These are phyloP conservation scores for Amylocarpus encephaloides DNA, from an alignment of 2,329 filamentous ascomycete genomes.

Conservation along the genomic window DNA sequence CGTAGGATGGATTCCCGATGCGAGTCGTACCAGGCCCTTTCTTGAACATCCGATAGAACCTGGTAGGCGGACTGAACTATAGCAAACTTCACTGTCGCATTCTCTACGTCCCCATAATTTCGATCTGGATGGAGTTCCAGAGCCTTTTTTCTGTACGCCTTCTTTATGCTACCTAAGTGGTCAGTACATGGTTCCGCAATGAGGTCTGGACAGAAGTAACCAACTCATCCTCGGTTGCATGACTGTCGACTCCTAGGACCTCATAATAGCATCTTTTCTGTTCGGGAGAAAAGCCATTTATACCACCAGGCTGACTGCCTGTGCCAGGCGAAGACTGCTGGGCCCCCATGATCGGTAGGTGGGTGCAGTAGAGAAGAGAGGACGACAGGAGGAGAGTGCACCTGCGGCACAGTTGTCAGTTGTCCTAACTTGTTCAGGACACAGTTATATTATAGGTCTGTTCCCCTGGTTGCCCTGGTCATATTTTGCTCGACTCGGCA, in stretches of 20 bases:
- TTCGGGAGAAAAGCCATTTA: constrained; percentile 6
- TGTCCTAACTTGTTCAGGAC: too few species aligned
- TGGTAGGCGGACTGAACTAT: constrained; percentile 92
- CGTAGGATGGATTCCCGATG: constrained; percentile 80
- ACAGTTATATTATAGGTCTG: too few species aligned
- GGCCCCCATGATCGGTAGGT: constrained; percentile 21
- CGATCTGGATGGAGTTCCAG: constrained; percentile 92
- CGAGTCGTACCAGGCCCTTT: constrained; percentile 95
- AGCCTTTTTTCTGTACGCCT: constrained; percentile 83
- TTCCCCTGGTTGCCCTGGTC: too few species aligned
- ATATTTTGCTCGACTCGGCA: too few species aligned
- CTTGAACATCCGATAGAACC: constrained; percentile 90
- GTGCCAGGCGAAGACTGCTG: constrained; percentile 23
- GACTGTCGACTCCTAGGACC: constrained; percentile 65
- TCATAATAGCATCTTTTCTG: constrained; percentile 78
- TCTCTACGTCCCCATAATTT: constrained; percentile 80
- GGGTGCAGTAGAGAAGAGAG: not conserved
- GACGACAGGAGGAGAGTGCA: too few species aligned
- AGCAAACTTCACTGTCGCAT: constrained; percentile 78
- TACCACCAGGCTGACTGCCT: not conserved
- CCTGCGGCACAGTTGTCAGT: too few species aligned
- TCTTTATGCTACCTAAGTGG: constrained; percentile 64
- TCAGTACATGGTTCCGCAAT: constrained; percentile 8
- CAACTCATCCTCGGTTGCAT: constrained; percentile 76
- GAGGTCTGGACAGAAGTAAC: constrained; percentile 21